These are phyloP conservation scores for Zygoascus flipseniorum DNA, from an alignment of 805 yeast species.

Conservation along the genomic window DNA sequence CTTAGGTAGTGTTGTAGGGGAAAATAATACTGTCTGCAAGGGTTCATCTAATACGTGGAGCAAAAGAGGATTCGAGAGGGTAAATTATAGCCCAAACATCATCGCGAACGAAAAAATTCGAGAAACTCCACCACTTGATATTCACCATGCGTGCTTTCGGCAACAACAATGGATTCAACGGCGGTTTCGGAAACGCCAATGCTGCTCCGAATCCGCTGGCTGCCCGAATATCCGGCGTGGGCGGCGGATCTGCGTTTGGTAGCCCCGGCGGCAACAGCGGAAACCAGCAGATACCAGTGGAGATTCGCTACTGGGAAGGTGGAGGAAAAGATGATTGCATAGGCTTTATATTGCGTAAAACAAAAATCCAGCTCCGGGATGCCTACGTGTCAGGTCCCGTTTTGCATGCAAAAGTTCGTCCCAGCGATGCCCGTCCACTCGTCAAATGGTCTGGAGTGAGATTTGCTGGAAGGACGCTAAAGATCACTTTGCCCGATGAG, in stretches of 20 bases:
- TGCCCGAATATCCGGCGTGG: background rate
- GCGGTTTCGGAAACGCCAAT: background rate
- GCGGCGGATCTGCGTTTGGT: constrained; percentile 12
- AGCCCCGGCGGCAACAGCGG: constrained; percentile 20
- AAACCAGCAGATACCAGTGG: constrained; percentile 37
- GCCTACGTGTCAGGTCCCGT: constrained; percentile 47
- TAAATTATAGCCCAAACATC: no score
- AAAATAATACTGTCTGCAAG: background rate
- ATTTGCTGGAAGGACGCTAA: constrained; percentile 67
- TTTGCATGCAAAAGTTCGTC: constrained; percentile 51
- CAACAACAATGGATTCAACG: background rate
- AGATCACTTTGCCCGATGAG: constrained; percentile 34
- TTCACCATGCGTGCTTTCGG: background rate
- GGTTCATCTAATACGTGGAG: no score
- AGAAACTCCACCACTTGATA: background rate
- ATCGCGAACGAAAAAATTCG: background rate
- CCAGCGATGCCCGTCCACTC: constrained; percentile 51
- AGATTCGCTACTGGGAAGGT: constrained; percentile 74
- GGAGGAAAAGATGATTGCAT: constrained; percentile 63
- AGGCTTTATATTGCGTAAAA: constrained; percentile 59
- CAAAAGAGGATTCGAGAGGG: no score
- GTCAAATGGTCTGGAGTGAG: constrained; percentile 63
- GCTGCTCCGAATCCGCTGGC: background rate
- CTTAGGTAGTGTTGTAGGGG: background rate
- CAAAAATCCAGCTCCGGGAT: constrained; percentile 47